Base-by-base conservation (phyloP, 2,329 filamentous ascomycete species). In the Pseudocercospora fijiensis region DNA sequence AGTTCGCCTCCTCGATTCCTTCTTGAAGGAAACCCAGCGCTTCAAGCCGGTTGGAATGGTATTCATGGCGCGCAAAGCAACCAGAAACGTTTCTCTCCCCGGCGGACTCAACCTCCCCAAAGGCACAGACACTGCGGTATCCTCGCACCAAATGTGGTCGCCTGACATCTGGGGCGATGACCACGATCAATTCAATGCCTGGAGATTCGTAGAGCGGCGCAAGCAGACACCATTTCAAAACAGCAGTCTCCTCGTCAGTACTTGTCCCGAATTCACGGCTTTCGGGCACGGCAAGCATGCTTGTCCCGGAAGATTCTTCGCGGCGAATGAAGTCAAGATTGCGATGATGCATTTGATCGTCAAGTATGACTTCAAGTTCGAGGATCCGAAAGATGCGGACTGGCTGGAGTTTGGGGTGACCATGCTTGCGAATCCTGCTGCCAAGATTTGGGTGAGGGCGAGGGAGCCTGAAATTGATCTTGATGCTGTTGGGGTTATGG, bases 261-360 rank as follows among this genome's bases (percentile, higher is more conserved):
- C 72, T 4, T 65, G 53, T 10, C 37, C 64, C 1, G 65, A 70
- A 6, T 67, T 74, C 62, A 47, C 75, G 27, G 68, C 58, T 0
- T 76, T 75, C 63, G 70, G 72, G 11, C 67, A 72, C 47, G 75
- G 76, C 18, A 67, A 70, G 24, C 74, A 77, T 47, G 74, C 72
- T 11, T 75, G 76, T 57, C 75, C 76, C 3, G 75, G 76, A 1
- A 64, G 76, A 16, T 76, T 76, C 65, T 75, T 78, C 52, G 76
- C 73, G n/a, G 64, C 67, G 16, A 74, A 75, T 56, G 73, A 75
- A 59, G 70, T 76, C 56, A 77, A 77, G 62, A 70, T 76, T 45
- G 67, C 72, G 0, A 62, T 78, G 49, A 68, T 69, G 16, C 70
- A 75, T 62, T 59, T 77, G 22, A 58, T 76, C 27, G 58, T 76